These are phyloP conservation scores for Chlamydomonas eustigma DNA, from an alignment of 139 green algal species.

Conservation along the genomic window DNA sequence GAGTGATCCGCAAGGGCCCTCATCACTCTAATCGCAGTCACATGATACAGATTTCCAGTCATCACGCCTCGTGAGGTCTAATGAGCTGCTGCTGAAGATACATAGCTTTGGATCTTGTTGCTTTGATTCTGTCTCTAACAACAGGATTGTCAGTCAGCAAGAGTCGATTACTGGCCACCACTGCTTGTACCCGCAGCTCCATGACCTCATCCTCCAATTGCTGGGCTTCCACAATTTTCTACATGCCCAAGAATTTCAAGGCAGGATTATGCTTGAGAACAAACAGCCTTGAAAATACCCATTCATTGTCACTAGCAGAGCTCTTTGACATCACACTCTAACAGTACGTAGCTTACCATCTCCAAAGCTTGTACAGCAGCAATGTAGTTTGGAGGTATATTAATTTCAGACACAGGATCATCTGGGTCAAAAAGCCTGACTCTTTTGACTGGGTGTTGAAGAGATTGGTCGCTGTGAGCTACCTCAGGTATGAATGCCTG, in stretches of 20 bases:
- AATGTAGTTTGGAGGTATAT: background rate
- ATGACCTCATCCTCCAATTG: conserved; percentile 27
- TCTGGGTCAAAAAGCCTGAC: background rate
- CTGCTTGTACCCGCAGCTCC: conserved; percentile 27
- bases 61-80: too few relatives aligned
- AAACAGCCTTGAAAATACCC: too few relatives aligned
- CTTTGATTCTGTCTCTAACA: conserved; percentile 26
- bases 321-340: background rate
- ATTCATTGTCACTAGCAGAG: background rate
- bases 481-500: too few relatives aligned
- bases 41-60: too few relatives aligned
- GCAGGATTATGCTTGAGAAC: background rate
- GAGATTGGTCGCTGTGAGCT: too few relatives aligned
- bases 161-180: conserved; percentile 36
- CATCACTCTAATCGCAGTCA: too few relatives aligned
- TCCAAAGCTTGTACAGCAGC: conserved; percentile 17
- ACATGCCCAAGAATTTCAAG: conserved; percentile 8
- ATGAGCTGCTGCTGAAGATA: background rate
- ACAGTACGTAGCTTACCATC: conserved; percentile 13
- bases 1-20: too few relatives aligned
- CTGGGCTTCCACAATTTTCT: conserved; percentile 25
- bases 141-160: conserved; percentile 39
- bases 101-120: conserved; percentile 12
- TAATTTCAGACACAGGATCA: background rate
- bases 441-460: background rate